Evolutionary conservation across 2,329 filamentous ascomycete species (phyloP).

Genomic region (Parastagonospora avenae): DNA sequence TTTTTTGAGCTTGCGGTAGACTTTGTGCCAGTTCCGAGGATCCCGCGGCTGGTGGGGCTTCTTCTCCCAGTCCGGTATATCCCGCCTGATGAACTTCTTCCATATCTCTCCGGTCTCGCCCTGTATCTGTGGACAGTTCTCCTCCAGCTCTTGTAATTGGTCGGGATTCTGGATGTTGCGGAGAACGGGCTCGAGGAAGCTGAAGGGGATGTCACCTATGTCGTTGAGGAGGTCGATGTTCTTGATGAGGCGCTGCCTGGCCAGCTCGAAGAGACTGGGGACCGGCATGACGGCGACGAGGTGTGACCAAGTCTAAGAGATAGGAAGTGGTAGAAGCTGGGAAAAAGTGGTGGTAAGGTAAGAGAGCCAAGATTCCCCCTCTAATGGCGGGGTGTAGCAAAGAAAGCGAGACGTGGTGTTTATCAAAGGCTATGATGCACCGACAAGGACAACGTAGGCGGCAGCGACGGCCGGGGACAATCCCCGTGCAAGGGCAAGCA

Average conservation of each 20-base stretch:
- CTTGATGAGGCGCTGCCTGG: conserved; percentile 47
- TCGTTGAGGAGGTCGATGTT: conserved; percentile 61
- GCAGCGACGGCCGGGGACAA: conserved; percentile 2
- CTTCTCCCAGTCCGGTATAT: conserved; percentile 71
- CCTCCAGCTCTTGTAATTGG: conserved; percentile 75
- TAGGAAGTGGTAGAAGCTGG: background rate
- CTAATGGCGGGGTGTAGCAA: background rate
- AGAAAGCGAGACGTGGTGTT: background rate
- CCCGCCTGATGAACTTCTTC: conserved; percentile 76
- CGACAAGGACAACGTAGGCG: conserved; percentile 5
- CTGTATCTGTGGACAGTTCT: conserved; percentile 75
- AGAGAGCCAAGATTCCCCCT: background rate
- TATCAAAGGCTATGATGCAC: conserved; percentile 8
- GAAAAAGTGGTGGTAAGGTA: background rate
- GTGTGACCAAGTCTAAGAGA: background rate
- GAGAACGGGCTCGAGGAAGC: conserved; percentile 70
- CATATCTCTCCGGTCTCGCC: conserved; percentile 75
- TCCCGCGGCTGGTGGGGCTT: conserved; percentile 68
- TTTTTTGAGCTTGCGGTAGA: conserved; percentile 64
- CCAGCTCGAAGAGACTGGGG: conserved; percentile 46
- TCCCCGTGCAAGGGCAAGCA: background rate
- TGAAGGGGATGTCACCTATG: conserved; percentile 73
- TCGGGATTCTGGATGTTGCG: conserved; percentile 71
- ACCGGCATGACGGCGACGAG: conserved; percentile 37
- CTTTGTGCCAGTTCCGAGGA: conserved; percentile 73